Conservation (phyloP, 176 grass and related monocot species). For the Bromus sterilis region DNA sequence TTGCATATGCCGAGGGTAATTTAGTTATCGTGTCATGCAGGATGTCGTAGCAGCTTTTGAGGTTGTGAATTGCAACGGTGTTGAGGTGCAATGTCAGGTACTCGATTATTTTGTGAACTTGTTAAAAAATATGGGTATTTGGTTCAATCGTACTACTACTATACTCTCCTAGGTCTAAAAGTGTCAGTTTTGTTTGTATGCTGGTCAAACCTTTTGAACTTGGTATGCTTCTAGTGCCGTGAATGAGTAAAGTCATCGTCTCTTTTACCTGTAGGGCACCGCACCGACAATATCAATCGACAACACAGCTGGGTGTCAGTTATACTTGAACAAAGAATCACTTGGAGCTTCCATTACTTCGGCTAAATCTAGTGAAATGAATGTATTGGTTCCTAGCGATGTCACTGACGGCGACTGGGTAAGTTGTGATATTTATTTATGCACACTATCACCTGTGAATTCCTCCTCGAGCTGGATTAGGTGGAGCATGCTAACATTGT, state of each 20-base stretch:
- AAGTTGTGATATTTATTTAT: conserved; percentile 10
- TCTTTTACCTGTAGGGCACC: conserved; percentile 47
- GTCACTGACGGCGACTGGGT: conserved; percentile 74
- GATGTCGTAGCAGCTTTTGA: conserved; percentile 98
- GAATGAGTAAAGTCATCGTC: neutral
- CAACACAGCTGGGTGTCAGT: conserved; percentile 93
- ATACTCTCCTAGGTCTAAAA: neutral
- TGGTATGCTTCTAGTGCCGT: neutral
- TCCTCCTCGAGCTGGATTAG: too few relatives aligned
- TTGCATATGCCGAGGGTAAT: neutral
- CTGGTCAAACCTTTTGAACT: neutral
- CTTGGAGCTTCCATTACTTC: conserved; percentile 78
- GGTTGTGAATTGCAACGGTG: conserved; percentile 85
- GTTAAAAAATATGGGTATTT: neutral
- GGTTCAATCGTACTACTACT: neutral
- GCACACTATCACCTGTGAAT: neutral
- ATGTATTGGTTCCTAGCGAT: conserved; percentile 68
- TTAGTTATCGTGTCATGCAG: conserved; percentile 49
- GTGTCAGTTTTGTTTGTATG: neutral
- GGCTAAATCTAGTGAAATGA: conserved; percentile 98
- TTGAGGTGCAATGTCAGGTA: conserved; percentile 99
- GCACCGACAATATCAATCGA: conserved; percentile 92
- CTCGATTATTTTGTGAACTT: neutral
- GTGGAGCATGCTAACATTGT: too few relatives aligned
- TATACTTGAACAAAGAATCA: conserved; percentile 83